phyloP scores from a whole-genome alignment of 352 stramenopile species.

The Phytophthora syringae region DNA sequence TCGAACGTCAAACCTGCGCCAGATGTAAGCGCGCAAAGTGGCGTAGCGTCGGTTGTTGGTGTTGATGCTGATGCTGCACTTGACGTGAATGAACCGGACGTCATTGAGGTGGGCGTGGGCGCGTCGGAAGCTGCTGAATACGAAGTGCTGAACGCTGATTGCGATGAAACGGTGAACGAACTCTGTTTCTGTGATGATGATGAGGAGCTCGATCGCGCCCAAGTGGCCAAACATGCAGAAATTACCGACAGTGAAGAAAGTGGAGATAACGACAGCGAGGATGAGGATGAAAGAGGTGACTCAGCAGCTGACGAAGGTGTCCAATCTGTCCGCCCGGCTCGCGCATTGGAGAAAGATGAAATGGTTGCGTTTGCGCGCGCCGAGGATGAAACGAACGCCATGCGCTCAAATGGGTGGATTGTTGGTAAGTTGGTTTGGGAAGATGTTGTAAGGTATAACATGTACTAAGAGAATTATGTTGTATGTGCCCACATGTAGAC shows the following conservation, averaged over 20 bases:
- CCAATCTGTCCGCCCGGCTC: too few species aligned
- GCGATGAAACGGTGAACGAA: slow-evolving; percentile 7
- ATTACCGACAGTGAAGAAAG: background rate
- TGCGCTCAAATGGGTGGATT: slow-evolving; percentile 1
- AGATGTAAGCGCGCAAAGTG: too few species aligned
- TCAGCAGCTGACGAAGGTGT: too few species aligned
- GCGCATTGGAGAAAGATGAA: background rate
- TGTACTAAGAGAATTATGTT: slow-evolving; percentile 3
- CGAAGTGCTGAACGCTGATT: slow-evolving; percentile 12
- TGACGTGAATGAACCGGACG: background rate
- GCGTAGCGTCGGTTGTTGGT: too few species aligned
- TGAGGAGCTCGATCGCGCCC: background rate
- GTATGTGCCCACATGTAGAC: slow-evolving; percentile 8
- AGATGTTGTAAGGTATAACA: slow-evolving; percentile 15
- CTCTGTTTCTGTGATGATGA: slow-evolving; percentile 7
- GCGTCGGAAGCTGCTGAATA: background rate
- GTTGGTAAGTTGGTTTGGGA: background rate
- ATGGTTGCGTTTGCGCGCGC: slow-evolving; percentile 1
- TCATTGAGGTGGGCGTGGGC: too few species aligned
- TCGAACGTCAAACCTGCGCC: too few species aligned
- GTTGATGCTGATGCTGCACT: background rate
- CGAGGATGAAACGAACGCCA: background rate
- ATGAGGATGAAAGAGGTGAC: background rate
- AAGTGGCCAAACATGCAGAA: background rate
- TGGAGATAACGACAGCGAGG: background rate